Evolutionary conservation across 1,139 yeast genomes (phyloP).

Genomic region (Ogataea hybrid): DNA sequence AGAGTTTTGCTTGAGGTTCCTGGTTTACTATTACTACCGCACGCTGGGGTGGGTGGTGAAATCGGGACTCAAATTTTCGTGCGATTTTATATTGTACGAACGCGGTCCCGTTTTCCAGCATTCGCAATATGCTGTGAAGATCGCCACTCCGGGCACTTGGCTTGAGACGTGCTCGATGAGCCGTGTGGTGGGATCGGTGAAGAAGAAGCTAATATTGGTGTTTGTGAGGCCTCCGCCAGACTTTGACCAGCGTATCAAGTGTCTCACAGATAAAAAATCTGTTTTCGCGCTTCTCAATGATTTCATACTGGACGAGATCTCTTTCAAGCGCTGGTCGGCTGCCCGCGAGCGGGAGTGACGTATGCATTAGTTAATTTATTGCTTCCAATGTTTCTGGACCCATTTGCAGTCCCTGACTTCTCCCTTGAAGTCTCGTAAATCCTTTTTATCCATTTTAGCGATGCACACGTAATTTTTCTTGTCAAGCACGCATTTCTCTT

Average conservation of each 20-base stretch:
- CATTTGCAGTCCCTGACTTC: constrained; percentile 72
- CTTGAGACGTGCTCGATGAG: constrained; percentile 63
- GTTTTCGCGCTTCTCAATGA: not conserved
- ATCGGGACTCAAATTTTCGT: constrained; percentile 88
- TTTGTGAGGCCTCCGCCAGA: constrained; percentile 41
- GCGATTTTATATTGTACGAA: constrained; percentile 75
- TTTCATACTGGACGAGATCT: not conserved
- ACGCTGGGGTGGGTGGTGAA: constrained; percentile 95
- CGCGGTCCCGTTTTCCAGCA: constrained; percentile 96
- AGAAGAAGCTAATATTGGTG: constrained; percentile 68
- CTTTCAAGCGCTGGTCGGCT: constrained; percentile 1
- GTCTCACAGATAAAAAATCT: not conserved
- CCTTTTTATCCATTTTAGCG: constrained; percentile 42
- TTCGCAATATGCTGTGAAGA: constrained; percentile 69
- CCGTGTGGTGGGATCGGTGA: constrained; percentile 85
- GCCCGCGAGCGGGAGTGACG: constrained; percentile 1
- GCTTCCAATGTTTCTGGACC: constrained; percentile 53
- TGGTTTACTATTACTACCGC: constrained; percentile 82
- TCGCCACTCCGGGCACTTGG: constrained; percentile 43
- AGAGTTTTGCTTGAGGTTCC: constrained; percentile 53
- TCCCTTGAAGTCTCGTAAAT: constrained; percentile 34
- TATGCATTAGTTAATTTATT: constrained; percentile 29
- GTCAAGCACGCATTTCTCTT: constrained; percentile 70
- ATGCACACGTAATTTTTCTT: constrained; percentile 69
- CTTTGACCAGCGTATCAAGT: not conserved